Evolutionary conservation across 2,329 filamentous ascomycete species (phyloP), one percentile per base, ranked within the genome.

Genomic region (Calonectria hawksworthii): DNA sequence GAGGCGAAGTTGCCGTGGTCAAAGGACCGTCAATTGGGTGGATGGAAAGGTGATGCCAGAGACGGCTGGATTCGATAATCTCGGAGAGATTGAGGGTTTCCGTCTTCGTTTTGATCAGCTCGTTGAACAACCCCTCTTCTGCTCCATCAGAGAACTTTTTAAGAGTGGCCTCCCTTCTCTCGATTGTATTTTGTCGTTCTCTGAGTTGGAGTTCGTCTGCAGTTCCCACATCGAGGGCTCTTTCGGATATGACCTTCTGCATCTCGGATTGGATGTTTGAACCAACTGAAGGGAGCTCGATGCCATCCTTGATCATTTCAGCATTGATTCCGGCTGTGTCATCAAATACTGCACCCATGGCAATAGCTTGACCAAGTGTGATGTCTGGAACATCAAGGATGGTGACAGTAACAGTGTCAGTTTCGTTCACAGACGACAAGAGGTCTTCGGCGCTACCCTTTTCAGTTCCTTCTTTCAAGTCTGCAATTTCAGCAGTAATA

Each of bases 221-320:
- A 75, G 96, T 93, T 30, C 94, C 95, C 50, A 98, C 88, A 79
- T 98, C 95, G 2, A 93, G 92, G 67, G 93, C 95, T 47, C 93
- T 94, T 64, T 95, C 93, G 1, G 92, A 87, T 10, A 98, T 91
- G 1, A 96, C 95, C 73, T 93, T 93, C 81, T 94, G 92, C 94
- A 98, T 98, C 83, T 98, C 96, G 47, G 94, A 93, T 23, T 96
- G 84, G 14, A 99, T 93, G 0, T 96, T 98, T 73, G 93, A 94
- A 26, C 94, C 94, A 1, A 92, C 92, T 0, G 93, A 80, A 1
- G 90, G 86, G 3, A 97, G 90, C n/a, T 94, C 91, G 1, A 99
- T 91, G 14, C 97, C 96, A 79, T 99, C 97, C 76, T 96, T 94
- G 82, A 96, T 98, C 96, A 99, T 99, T 87, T 99, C 97, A 0